Evolutionary conservation across 2,329 filamentous ascomycete genomes (phyloP), one percentile per base, ranked within the genome.

Genomic region (Pseudogymnoascus sp.): DNA sequence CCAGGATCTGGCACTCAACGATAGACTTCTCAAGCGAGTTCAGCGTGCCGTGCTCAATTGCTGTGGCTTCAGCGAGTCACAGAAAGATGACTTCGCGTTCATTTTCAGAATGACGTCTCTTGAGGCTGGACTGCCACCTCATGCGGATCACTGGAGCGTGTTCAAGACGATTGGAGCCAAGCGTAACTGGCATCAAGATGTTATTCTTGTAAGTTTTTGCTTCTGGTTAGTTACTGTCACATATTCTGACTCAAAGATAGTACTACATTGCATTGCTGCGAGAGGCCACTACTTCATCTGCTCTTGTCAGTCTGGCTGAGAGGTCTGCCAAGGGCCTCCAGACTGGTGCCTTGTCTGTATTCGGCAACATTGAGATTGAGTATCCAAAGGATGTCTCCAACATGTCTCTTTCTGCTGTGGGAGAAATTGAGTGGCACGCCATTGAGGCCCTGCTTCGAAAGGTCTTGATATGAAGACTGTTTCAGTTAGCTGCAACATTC

Each of bases 71-170:
- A 85, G 82, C 3, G 76, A 81, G 1, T 66, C 79, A n/a, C 82
- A 84, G 76, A 87, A 87, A 73, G 82, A 86, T 68, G 80, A 84
- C 67, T 77, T 88, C 66, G 78, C 81, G 5, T 77, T 68, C 62
- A 62, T 77, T n/a, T 74, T 74, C 2, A 71, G 72, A 14, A 68
- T 83, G 66, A 54, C 66, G 14, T 75, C 75, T 60, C 71, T 69
- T 5, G 72, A 75, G 21, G 79, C 77, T 68, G 79, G 79, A 57
- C 76, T 81, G 69, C 83, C 84, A 1, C 76, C 74, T 4, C 77
- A 76, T 62, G 77, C 82, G 1, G 67, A 77, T 16, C 67, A 73
- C 36, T 87, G 83, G 83, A 71, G 75, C 23, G 79, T 84, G 66
- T 76, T 81, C 65, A 83, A 83, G 69, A 78, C 78, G 0, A 73